phyloP scores from a whole-genome alignment of 177 flowering plant genomes.

The Telopea speciosissima region DNA sequence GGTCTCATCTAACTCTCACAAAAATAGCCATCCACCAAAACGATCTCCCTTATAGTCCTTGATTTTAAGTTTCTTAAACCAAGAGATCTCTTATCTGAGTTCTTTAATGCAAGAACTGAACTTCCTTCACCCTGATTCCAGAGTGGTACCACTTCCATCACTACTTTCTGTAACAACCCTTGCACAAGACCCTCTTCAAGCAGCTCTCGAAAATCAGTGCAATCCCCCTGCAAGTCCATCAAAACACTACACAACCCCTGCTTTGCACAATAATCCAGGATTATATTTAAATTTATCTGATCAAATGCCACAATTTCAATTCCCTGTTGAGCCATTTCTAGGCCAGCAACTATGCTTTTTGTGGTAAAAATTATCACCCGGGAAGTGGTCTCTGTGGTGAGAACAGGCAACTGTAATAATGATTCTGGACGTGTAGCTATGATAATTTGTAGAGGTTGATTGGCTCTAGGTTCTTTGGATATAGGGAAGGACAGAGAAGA shows the following conservation, averaged over 20 bases:
- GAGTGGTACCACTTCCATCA: constrained; percentile 58
- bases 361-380: constrained; percentile 46
- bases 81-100: constrained; percentile 12
- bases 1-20: constrained; percentile 8
- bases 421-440: constrained; percentile 28
- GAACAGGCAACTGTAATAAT: constrained; percentile 19
- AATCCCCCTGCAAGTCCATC: constrained; percentile 50
- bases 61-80: constrained; percentile 37
- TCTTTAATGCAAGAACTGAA: constrained; percentile 6
- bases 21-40: constrained; percentile 62
- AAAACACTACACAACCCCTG: constrained; percentile 65
- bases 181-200: constrained; percentile 41
- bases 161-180: constrained; percentile 54
- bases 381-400: constrained; percentile 21
- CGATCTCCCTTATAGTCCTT: constrained; percentile 26
- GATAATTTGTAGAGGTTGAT: constrained; percentile 58
- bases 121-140: constrained; percentile 32
- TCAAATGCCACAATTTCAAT: constrained; percentile 53
- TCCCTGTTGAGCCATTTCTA: constrained; percentile 33
- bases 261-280: constrained; percentile 50
- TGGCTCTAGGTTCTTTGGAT: constrained; percentile 70
- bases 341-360: constrained; percentile 24
- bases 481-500: constrained; percentile 23
- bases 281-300: constrained; percentile 30
- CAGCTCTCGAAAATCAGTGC: constrained; percentile 34